Conservation (phyloP, 257 asterid species). For the Solanum commersonii region DNA sequence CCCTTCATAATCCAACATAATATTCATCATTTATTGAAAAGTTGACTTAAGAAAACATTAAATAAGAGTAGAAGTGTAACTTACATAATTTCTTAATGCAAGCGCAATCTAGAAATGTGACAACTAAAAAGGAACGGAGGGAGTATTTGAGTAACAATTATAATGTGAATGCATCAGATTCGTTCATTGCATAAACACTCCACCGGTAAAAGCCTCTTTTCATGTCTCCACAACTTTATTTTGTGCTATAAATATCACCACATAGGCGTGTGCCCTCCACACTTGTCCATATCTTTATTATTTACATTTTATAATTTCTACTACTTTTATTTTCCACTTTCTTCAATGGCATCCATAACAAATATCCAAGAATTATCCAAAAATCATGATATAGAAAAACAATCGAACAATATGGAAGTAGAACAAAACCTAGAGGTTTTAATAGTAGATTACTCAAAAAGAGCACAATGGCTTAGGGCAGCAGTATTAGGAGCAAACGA, state of each 20-base stretch:
- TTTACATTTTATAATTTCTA: background rate
- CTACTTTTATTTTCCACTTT: background rate
- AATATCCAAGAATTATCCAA: background rate
- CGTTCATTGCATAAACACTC: background rate
- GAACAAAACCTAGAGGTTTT: constrained; percentile 3
- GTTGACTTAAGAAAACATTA: no score
- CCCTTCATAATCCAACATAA: no score
- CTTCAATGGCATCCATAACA: constrained; percentile 12
- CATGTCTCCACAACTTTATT: background rate
- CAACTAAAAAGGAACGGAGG: no score
- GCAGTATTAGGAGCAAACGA: constrained; percentile 70
- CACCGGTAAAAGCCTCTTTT: background rate
- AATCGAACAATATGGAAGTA: background rate
- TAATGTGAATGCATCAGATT: constrained; percentile 30
- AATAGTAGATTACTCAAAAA: constrained; percentile 31
- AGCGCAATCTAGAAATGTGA: no score
- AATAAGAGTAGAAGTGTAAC: no score
- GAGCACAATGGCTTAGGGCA: constrained; percentile 77
- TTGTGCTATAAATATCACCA: constrained; percentile 17
- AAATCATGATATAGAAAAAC: constrained; percentile 24
- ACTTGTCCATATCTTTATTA: constrained; percentile 11
- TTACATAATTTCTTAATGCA: no score
- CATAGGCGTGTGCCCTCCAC: constrained; percentile 44
- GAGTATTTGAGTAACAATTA: background rate
- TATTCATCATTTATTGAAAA: no score